phyloP scores from a whole-genome alignment of 2,329 filamentous ascomycete genomes.

The Phialophora tarda region DNA sequence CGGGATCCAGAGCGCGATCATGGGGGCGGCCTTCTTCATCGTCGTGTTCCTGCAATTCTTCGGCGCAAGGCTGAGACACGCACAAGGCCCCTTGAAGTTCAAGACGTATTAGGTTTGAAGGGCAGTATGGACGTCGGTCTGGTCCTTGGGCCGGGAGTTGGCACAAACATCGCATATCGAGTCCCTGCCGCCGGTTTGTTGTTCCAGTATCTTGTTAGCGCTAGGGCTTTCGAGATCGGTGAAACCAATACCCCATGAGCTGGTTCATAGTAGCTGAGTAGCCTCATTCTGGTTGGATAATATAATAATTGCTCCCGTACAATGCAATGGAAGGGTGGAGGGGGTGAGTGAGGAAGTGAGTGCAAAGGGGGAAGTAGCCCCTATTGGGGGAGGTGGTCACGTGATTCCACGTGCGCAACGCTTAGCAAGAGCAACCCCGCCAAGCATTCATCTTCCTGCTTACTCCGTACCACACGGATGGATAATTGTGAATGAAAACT shows the following conservation, averaged over 20 bases:
- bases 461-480: too few relatives aligned
- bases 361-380: too few relatives aligned
- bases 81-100: slow-evolving; percentile 47
- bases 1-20: slow-evolving; percentile 54
- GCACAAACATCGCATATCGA: not conserved
- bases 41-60: slow-evolving; percentile 46
- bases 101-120: slow-evolving; percentile 33
- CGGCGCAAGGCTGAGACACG: slow-evolving; percentile 45
- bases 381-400: too few relatives aligned
- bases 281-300: not conserved
- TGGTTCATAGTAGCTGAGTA: not conserved
- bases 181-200: not conserved
- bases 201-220: not conserved
- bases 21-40: slow-evolving; percentile 45
- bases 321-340: not conserved
- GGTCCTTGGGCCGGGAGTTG: not conserved
- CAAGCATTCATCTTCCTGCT: too few relatives aligned
- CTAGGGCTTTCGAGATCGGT: not conserved
- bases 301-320: not conserved
- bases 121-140: not conserved
- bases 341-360: too few relatives aligned
- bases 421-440: too few relatives aligned
- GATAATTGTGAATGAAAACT: too few relatives aligned
- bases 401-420: too few relatives aligned
- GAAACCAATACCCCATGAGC: not conserved